Evolutionary conservation across 2,329 filamentous ascomycete species (phyloP).

Genomic region (Alternaria conjuncta): DNA sequence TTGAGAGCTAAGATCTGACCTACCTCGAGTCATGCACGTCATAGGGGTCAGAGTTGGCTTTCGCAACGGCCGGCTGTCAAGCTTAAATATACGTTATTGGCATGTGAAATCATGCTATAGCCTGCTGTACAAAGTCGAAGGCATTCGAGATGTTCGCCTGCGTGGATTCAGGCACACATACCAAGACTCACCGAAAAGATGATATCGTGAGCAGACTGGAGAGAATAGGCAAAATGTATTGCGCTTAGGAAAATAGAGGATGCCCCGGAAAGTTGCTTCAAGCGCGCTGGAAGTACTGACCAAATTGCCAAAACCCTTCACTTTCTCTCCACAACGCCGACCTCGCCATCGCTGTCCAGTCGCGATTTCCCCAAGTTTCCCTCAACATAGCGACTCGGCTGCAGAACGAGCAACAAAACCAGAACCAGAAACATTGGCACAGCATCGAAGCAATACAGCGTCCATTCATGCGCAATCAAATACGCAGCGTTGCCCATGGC

Average conservation of each 20-base stretch:
- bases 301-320: background rate
- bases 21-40: slow-evolving; percentile 2
- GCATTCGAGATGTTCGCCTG: background rate
- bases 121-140: background rate
- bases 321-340: background rate
- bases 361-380: background rate
- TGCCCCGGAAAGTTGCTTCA: background rate
- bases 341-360: background rate
- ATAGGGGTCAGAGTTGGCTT: background rate
- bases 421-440: slow-evolving; percentile 54
- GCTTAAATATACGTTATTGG: background rate
- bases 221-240: background rate
- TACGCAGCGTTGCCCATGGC: slow-evolving; percentile 54
- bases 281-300: background rate
- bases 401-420: slow-evolving; percentile 43
- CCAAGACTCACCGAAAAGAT: background rate
- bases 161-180: background rate
- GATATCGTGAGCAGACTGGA: background rate
- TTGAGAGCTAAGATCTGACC: background rate
- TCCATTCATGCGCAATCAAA: slow-evolving; percentile 55
- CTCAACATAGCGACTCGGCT: slow-evolving; percentile 29
- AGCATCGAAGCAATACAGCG: slow-evolving; percentile 57
- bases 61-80: background rate
- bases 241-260: background rate
- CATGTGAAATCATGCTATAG: background rate